Conservation (phyloP, 148 eudicot genomes). For the Simmondsia chinensis region DNA sequence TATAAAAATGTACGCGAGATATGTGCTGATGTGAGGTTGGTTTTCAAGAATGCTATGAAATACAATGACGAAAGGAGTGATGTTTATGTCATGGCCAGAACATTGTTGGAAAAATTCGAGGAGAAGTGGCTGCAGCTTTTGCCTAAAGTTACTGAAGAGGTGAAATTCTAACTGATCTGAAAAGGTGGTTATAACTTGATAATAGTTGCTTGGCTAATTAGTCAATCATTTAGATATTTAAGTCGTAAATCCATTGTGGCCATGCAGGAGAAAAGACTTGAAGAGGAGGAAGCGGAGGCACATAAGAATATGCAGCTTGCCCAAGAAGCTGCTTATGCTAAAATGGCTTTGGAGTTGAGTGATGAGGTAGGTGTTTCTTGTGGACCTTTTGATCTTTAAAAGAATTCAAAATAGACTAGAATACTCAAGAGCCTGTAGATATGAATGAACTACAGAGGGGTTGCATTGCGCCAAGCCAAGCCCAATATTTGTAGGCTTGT, state of each 20-base stretch:
- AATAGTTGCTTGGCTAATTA: too few relatives aligned
- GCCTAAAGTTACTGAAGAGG: constrained; percentile 89
- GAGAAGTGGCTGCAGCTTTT: constrained; percentile 78
- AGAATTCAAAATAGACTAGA: too few relatives aligned
- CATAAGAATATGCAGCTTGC: constrained; percentile 45
- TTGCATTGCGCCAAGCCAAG: too few relatives aligned
- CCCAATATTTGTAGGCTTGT: too few relatives aligned
- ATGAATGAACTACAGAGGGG: too few relatives aligned
- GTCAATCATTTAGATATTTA: too few relatives aligned
- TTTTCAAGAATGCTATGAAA: constrained; percentile 75
- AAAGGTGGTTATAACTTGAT: not conserved
- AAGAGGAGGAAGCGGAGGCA: constrained; percentile 64
- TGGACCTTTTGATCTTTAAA: too few relatives aligned
- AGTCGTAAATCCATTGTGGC: too few relatives aligned
- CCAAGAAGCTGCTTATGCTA: constrained; percentile 63
- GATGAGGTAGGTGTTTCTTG: constrained; percentile 43
- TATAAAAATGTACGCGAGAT: constrained; percentile 84
- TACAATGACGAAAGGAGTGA: constrained; percentile 80
- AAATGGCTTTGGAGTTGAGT: constrained; percentile 56
- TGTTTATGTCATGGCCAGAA: constrained; percentile 64
- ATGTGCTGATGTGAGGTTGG: constrained; percentile 69
- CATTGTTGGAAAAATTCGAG: constrained; percentile 64
- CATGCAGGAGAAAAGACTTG: constrained; percentile 58
- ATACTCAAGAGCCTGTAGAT: too few relatives aligned
- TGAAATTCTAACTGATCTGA: constrained; percentile 11